Conservation (phyloP, 2,329 filamentous ascomycete species). For the Cyphellophora attinorum region DNA sequence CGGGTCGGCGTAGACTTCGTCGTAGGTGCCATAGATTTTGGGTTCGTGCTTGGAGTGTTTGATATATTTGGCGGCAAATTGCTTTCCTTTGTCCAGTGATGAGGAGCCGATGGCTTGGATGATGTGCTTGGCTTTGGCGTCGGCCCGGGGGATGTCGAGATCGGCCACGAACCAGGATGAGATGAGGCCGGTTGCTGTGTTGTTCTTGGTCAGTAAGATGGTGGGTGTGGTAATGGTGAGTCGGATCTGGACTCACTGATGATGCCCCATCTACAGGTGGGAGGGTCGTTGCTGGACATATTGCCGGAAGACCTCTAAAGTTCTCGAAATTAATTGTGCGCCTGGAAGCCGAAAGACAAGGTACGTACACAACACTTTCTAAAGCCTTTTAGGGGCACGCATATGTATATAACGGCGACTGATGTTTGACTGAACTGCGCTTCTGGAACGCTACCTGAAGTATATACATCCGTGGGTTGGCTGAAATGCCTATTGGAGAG, state of each 20-base stretch:
- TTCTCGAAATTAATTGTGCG: no score
- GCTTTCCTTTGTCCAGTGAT: constrained; percentile 26
- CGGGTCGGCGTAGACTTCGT: constrained; percentile 15
- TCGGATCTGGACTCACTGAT: constrained; percentile 11
- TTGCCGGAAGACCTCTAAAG: no score
- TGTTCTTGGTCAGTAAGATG: constrained; percentile 4
- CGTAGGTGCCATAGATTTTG: constrained; percentile 10
- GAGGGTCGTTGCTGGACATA: neutral
- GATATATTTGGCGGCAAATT: constrained; percentile 27
- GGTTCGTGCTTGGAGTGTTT: constrained; percentile 5
- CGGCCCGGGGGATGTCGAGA: constrained; percentile 26
- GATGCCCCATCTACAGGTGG: constrained; percentile 12
- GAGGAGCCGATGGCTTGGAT: constrained; percentile 36
- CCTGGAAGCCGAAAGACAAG: no score
- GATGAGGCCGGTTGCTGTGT: constrained; percentile 33
- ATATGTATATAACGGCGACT: no score
- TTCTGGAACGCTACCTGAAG: no score
- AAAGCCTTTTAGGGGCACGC: no score
- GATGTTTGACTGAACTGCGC: no score
- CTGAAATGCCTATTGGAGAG: no score
- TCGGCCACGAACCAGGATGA: constrained; percentile 38
- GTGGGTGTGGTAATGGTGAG: neutral
- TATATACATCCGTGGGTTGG: no score
- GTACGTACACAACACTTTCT: no score
- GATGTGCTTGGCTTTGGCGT: constrained; percentile 30